phyloP scores from a whole-genome alignment of 2,329 filamentous ascomycete genomes.

The Fusarium sp. region DNA sequence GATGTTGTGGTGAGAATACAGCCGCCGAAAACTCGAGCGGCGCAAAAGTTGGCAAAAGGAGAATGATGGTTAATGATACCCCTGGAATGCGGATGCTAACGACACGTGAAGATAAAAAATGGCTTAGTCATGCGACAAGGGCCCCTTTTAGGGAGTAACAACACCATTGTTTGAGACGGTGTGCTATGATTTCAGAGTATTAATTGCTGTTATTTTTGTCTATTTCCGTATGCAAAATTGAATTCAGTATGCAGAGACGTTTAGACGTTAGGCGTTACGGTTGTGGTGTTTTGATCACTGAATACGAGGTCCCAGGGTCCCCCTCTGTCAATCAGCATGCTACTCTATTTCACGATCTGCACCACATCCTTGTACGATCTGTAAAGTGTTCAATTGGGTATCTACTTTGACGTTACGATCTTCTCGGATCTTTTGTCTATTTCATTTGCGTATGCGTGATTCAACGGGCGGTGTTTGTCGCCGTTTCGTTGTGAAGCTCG shows the following conservation, averaged over 20 bases:
- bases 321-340: not conserved
- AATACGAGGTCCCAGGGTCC: not conserved
- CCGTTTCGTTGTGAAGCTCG: not conserved
- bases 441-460: not conserved
- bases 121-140: constrained; percentile 36
- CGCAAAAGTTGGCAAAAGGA: constrained; percentile 25
- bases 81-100: constrained; percentile 21
- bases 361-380: constrained; percentile 2
- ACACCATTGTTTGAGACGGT: not conserved
- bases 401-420: not conserved
- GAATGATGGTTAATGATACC: constrained; percentile 14
- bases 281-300: not conserved
- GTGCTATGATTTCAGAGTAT: not conserved
- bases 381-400: constrained; percentile 16
- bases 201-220: not conserved
- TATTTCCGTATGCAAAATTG: not conserved
- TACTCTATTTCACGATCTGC: constrained; percentile 14
- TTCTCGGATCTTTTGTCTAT: not conserved
- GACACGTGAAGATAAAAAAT: constrained; percentile 33
- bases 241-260: too few relatives aligned
- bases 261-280: not conserved
- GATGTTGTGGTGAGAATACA: not conserved
- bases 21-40: constrained; percentile 20
- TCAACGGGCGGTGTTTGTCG: not conserved
- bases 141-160: constrained; percentile 25